Evolutionary conservation across 2,329 filamentous ascomycete species (phyloP), one percentile per base, ranked within the genome.

Genomic region (Paraphoma sp.): DNA sequence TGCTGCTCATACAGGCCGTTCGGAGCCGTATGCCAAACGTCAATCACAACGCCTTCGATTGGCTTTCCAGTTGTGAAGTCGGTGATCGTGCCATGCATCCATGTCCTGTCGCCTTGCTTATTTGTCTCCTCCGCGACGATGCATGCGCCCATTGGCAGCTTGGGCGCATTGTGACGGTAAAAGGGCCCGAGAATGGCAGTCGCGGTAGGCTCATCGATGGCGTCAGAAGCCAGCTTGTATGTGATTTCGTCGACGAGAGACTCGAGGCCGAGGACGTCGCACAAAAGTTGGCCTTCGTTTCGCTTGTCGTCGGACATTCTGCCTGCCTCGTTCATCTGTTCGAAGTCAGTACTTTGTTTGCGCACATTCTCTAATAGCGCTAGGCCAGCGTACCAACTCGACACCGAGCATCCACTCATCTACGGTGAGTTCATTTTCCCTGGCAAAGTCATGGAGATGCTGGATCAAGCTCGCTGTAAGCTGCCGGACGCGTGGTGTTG

Each of bases 111-210:
- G 28, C 81, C 84, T 54, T 82, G 78, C 17, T 58, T 53, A 17
- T 62, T 64, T 3, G 79, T 67, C 4, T 81, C 77, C 29, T 83
- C 60, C 80, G 64, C 67, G 1, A 88, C 82, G 60, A 95, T 91
- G 66, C 81, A 87, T 45, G 82, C 84, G 48, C 90, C 92, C 70
- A 90, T 90, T n/a, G 86, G 78, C 45, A 88, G 84, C 55, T 84
- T 78, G 5, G 92, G 91, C 0, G 91, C 87, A 64, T 93, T 84
- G 43, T 86, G 83, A 6, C 91, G 85, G 86, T 91, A 96, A 79
- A 96, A 96, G 1, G 92, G 92, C 0, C 92, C 92, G 0, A 96
- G 84, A 63, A 96, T 92, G 41, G 92, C 87, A 4, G 90, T 90
- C 2, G 90, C 86, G 5, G 91, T 95, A 10, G 87, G 82, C 23